Base-by-base conservation (phyloP, 2,329 filamentous ascomycete genomes). In the Colletotrichum scovillei region DNA sequence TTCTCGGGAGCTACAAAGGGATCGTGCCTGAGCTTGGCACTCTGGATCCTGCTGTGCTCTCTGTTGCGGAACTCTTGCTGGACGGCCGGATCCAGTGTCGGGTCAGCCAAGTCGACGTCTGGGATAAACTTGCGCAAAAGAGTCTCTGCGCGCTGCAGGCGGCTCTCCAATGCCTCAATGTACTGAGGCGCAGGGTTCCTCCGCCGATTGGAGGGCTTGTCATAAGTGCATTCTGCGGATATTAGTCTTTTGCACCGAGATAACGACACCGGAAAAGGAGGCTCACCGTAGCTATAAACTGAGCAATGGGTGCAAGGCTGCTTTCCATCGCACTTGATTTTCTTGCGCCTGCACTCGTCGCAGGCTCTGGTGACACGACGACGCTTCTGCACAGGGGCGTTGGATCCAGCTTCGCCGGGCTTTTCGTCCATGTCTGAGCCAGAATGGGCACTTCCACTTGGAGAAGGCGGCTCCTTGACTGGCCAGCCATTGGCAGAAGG, bases 301-400 rank as follows among this genome's bases (percentile, higher is more conserved):
- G 95, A 97, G 82, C 97, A 99, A 83, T 98, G 97, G 0, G 95
- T 98, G 83, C 94, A 97, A 11, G 94, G 94, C 81, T 95, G 93
- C 82, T 95, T 95, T 77, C 93, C 94, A 81, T 95, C 93, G 78
- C 93, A 96, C 81, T 95, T 96, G 79, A 96, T 96, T 83, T 96
- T 96, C 82, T 96, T 96, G 77, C 93, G 89, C 70, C 94, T 89
- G 80, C 94, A 96, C 82, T 95, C 93, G 78, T 95, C 94, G 82
- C 94, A 96, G 53, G 94, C 94, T 78, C 94, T 88, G 24, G 93
- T 95, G 57, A 96, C 94, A 79, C 94, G 88, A 68, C 93, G 88
- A 74, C 94, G 88, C 81, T 96, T 95, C 80, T 95, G 93, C 72
- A 93, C 87, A 16, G 92, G 93, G 76, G 86, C 83, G 52, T 83